Percentiles rank a stretch among this genome's conserved stretches.
Conservation (phyloP, 768 basidiomycete species). For the Leccinellum rugosiceps region DNA sequence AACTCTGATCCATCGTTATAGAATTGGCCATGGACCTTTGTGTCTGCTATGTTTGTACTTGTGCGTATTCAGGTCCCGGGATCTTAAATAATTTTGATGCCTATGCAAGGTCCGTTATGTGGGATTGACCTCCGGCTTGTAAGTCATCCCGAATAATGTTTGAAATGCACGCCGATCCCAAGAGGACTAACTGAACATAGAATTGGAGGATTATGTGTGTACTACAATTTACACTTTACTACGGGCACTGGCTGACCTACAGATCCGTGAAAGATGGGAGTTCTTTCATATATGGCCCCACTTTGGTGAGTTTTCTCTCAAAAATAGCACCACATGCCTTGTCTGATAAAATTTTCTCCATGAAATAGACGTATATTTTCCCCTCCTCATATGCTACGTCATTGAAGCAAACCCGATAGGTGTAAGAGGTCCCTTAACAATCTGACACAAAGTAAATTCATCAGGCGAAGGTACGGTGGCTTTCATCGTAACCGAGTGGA, state of each 20-base stretch:
- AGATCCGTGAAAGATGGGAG: conserved; percentile 6
- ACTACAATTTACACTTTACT: neutral
- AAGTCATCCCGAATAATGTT: neutral
- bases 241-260: neutral
- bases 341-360: neutral
- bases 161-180: neutral
- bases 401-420: conserved; percentile 1
- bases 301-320: neutral
- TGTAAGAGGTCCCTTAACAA: conserved; percentile 8
- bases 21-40: conserved; percentile 15
- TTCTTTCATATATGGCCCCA: conserved; percentile 17
- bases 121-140: conserved; percentile 9
- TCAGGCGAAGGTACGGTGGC: conserved; percentile 11
- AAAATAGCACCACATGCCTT: neutral
- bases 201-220: conserved; percentile 7
- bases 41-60: conserved; percentile 12
- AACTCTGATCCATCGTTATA: conserved; percentile 2
- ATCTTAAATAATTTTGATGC: neutral
- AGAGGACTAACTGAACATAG: conserved; percentile 7
- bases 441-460: neutral
- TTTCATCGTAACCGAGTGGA: neutral
- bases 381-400: too few relatives aligned
- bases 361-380: conserved; percentile 13
- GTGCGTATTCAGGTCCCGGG: conserved; percentile 5
- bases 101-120: conserved; percentile 17